Conservation (phyloP, 768 basidiomycete species). For the Dentipellis fragilis region DNA sequence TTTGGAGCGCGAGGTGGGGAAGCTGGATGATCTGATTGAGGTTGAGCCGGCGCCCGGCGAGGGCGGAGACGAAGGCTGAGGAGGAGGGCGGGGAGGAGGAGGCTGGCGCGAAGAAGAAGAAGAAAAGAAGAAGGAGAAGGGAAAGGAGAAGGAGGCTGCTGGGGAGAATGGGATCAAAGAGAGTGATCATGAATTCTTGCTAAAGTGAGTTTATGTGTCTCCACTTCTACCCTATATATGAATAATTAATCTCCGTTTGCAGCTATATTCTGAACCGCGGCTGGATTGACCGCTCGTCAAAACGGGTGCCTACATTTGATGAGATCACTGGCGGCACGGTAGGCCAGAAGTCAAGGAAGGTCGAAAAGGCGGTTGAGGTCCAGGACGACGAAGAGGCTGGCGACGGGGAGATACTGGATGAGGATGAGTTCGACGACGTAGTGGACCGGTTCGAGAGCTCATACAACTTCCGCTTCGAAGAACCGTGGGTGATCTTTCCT, state of each 20-base stretch:
- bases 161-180: slow-evolving; percentile 37
- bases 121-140: slow-evolving; percentile 25
- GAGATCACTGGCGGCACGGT: slow-evolving; percentile 47
- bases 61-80: slow-evolving; percentile 17
- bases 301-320: slow-evolving; percentile 74
- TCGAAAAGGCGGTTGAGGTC: slow-evolving; percentile 7
- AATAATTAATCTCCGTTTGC: neutral
- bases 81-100: slow-evolving; percentile 16
- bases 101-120: slow-evolving; percentile 19
- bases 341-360: slow-evolving; percentile 23
- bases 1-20: slow-evolving; percentile 73
- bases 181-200: slow-evolving; percentile 77
- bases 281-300: slow-evolving; percentile 79
- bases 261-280: slow-evolving; percentile 97
- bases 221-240: neutral
- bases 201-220: slow-evolving; percentile 53
- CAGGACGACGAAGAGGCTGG: slow-evolving; percentile 17
- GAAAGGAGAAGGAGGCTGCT: slow-evolving; percentile 15
- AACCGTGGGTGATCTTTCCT: slow-evolving; percentile 52
- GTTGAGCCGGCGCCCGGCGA: slow-evolving; percentile 29
- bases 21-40: slow-evolving; percentile 58
- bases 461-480: slow-evolving; percentile 97
- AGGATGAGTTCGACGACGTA: slow-evolving; percentile 81
- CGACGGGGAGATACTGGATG: slow-evolving; percentile 32
- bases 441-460: slow-evolving; percentile 90